Percentiles rank a stretch among this genome's conserved stretches.
phyloP scores from a whole-genome alignment of 2,329 filamentous ascomycete species.

The Xylariaceae sp. region DNA sequence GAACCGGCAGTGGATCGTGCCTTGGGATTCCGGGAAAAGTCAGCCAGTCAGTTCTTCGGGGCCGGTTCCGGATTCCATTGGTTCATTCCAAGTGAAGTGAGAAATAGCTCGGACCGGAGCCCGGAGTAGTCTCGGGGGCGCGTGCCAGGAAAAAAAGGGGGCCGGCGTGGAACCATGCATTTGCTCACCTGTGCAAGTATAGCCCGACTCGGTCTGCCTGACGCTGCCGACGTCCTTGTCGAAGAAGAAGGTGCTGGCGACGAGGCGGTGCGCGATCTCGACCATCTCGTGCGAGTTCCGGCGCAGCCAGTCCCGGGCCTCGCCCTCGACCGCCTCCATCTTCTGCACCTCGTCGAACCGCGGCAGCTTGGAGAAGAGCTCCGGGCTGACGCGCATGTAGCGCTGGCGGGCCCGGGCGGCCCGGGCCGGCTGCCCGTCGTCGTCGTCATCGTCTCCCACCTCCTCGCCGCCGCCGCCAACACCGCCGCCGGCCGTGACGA shows the following conservation, averaged over 20 bases:
- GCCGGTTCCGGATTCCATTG: no score
- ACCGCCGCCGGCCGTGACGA: slow-evolving; percentile 16
- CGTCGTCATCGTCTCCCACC: background rate
- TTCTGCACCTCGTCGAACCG: slow-evolving; percentile 22
- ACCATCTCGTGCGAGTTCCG: slow-evolving; percentile 17
- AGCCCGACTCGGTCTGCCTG: slow-evolving; percentile 19
- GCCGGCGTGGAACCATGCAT: background rate
- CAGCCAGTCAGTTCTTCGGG: no score
- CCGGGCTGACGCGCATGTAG: slow-evolving; percentile 24
- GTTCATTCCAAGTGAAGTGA: no score
- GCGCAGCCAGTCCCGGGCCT: slow-evolving; percentile 17
- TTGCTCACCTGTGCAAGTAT: slow-evolving; percentile 24
- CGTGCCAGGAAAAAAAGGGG: background rate
- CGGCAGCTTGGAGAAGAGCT: slow-evolving; percentile 19
- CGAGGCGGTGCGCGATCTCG: slow-evolving; percentile 23
- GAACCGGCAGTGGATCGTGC: slow-evolving; percentile 24
- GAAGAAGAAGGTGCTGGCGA: slow-evolving; percentile 27
- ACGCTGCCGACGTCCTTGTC: slow-evolving; percentile 22
- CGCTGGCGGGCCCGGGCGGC: slow-evolving; percentile 12
- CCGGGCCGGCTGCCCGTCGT: slow-evolving; percentile 9
- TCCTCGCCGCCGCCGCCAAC: background rate
- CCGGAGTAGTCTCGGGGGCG: no score
- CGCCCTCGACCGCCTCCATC: slow-evolving; percentile 19
- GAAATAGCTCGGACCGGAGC: no score
- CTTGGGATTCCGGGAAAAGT: no score